Conservation (phyloP, 805 yeast species). For the Torulaspora gathmanii region DNA sequence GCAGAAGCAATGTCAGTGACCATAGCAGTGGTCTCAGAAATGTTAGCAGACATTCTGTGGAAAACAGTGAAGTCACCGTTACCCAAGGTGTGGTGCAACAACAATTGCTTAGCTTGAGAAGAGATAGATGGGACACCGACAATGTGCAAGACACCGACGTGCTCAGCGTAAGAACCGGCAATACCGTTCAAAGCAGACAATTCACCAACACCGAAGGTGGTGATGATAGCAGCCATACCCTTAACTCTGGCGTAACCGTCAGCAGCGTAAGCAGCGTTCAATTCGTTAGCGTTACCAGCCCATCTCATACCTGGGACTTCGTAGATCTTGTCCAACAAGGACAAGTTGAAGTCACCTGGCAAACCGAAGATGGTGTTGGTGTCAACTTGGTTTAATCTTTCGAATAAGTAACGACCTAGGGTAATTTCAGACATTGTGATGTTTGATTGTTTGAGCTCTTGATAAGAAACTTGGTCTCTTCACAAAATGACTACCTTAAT, state of each 20-base stretch:
- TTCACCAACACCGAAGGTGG: conserved; percentile 92
- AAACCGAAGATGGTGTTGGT: conserved; percentile 72
- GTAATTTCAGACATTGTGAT: conserved; percentile 45
- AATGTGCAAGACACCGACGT: conserved; percentile 76
- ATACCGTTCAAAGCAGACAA: conserved; percentile 78
- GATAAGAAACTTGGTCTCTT: conserved; percentile 3
- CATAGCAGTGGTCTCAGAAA: conserved; percentile 61
- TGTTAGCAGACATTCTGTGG: conserved; percentile 70
- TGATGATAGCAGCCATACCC: conserved; percentile 66
- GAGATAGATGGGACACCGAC: conserved; percentile 81
- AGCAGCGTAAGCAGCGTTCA: conserved; percentile 78
- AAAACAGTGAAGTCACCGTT: conserved; percentile 78
- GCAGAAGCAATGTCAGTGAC: conserved; percentile 62
- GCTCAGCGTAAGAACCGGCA: conserved; percentile 87
- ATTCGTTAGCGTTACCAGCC: conserved; percentile 89
- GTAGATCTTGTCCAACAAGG: conserved; percentile 65
- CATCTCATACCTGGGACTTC: conserved; percentile 73
- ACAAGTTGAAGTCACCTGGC: conserved; percentile 77
- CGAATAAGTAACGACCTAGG: conserved; percentile 73
- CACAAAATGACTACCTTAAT: background rate
- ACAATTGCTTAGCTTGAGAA: conserved; percentile 65
- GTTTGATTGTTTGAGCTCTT: conserved; percentile 3
- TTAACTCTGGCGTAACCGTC: conserved; percentile 85
- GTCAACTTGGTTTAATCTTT: conserved; percentile 67
- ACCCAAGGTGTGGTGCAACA: conserved; percentile 80